Evolutionary conservation across 345 rosid genomes (phyloP).

Genomic region (Lumnitzera racemosa): DNA sequence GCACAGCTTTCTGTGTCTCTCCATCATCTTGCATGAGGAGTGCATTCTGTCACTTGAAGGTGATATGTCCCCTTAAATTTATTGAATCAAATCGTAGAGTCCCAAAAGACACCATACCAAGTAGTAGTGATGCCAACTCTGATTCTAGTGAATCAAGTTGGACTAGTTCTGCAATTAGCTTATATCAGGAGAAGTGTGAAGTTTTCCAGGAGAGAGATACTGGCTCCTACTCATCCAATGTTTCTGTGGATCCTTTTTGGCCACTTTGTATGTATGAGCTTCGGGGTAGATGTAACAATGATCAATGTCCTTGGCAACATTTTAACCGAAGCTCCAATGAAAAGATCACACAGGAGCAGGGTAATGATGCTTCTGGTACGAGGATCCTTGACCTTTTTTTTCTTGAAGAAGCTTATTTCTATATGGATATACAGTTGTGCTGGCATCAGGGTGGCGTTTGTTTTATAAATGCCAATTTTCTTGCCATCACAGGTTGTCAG

Average conservation of each 20-base stretch:
- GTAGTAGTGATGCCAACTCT: slow-evolving; percentile 10
- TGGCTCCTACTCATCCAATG: slow-evolving; percentile 42
- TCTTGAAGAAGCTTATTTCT: neutral
- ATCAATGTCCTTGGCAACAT: slow-evolving; percentile 94
- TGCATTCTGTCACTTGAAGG: slow-evolving; percentile 49
- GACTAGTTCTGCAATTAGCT: slow-evolving; percentile 17
- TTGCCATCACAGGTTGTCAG: slow-evolving; percentile 44
- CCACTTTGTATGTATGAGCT: slow-evolving; percentile 90
- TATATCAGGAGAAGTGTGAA: slow-evolving; percentile 14
- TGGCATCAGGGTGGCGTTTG: neutral
- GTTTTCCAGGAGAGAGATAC: slow-evolving; percentile 24
- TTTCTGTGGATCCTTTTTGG: slow-evolving; percentile 67
- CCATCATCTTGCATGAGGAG: slow-evolving; percentile 44
- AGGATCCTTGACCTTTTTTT: slow-evolving; percentile 23
- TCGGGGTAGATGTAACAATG: slow-evolving; percentile 94
- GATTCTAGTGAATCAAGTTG: slow-evolving; percentile 18
- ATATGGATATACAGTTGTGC: too few species aligned
- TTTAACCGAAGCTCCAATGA: slow-evolving; percentile 40
- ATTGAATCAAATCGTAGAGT: slow-evolving; percentile 18
- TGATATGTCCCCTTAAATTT: slow-evolving; percentile 14
- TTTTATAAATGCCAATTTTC: slow-evolving; percentile 12
- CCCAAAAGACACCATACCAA: slow-evolving; percentile 15
- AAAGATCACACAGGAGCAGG: slow-evolving; percentile 22
- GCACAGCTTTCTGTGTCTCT: slow-evolving; percentile 15
- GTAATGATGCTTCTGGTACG: slow-evolving; percentile 26